Percentiles rank a stretch among this genome's conserved stretches.
Conservation (phyloP, 2,329 filamentous ascomycete species). For the Thielaviopsis punctulata region DNA sequence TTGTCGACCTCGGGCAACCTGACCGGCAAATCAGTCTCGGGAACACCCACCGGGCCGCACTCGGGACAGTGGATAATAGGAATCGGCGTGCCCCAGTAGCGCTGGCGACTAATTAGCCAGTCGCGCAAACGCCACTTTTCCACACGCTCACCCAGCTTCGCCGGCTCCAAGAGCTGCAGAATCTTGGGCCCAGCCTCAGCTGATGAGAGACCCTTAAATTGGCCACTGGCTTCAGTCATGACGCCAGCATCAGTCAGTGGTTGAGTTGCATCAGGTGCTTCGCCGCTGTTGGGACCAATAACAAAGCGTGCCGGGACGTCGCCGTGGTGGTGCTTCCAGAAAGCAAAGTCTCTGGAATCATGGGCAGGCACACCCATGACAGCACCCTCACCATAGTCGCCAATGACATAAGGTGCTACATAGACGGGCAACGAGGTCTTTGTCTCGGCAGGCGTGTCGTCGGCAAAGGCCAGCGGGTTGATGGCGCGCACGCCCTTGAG, state of each 20-base stretch:
- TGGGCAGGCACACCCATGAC: conserved; percentile 88
- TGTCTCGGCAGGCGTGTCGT: conserved; percentile 30
- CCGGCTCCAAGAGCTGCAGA: conserved; percentile 35
- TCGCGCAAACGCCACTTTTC: conserved; percentile 70
- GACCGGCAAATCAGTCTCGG: conserved; percentile 59
- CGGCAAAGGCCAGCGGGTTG: conserved; percentile 46
- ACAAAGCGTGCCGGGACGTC: conserved; percentile 46
- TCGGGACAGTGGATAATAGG: conserved; percentile 66
- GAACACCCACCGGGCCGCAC: conserved; percentile 68
- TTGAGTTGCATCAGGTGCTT: conserved; percentile 24
- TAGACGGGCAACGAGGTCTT: conserved; percentile 53
- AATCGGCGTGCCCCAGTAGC: conserved; percentile 84
- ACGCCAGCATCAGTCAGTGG: conserved; percentile 50
- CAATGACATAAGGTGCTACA: conserved; percentile 69
- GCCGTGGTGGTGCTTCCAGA: conserved; percentile 56
- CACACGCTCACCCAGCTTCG: conserved; percentile 40
- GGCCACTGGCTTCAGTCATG: conserved; percentile 48
- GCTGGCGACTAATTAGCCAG: conserved; percentile 82
- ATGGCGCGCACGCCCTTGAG: conserved; percentile 43
- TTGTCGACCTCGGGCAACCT: conserved; percentile 50
- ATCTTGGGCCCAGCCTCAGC: conserved; percentile 44
- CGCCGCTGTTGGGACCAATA: conserved; percentile 22
- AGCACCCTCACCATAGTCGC: conserved; percentile 71
- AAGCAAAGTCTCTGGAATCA: conserved; percentile 59
- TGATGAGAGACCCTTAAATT: conserved; percentile 47